A percentile compares a stretch with the other conserved stretches of the same genome.
Conservation (phyloP, 768 basidiomycete genomes). For the Pulveroboletus frians region DNA sequence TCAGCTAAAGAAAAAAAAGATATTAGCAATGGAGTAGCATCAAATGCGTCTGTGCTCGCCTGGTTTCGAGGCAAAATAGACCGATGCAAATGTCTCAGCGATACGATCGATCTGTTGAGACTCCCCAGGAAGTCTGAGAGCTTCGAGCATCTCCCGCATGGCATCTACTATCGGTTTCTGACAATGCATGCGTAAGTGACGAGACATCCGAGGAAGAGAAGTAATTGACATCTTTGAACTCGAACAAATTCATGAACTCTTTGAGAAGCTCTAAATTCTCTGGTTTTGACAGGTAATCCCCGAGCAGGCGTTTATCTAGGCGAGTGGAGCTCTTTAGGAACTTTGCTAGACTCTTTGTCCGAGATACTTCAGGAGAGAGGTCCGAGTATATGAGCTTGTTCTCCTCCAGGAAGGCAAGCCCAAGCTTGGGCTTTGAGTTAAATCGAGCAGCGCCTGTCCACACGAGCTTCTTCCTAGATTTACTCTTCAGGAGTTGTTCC, state of each 20-base stretch:
- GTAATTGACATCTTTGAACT: constrained; percentile 77
- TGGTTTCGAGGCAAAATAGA: constrained; percentile 82
- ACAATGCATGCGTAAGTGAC: constrained; percentile 1
- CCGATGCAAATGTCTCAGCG: constrained; percentile 89
- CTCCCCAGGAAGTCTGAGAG: constrained; percentile 93
- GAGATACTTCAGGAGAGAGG: constrained; percentile 50
- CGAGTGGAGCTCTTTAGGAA: constrained; percentile 82
- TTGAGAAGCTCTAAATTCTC: constrained; percentile 82
- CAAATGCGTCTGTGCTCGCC: constrained; percentile 36
- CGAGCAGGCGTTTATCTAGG: constrained; percentile 88
- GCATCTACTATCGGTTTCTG: constrained; percentile 96
- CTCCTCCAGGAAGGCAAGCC: constrained; percentile 87
- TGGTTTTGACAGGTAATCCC: constrained; percentile 87
- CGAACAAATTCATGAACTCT: constrained; percentile 83
- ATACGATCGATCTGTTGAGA: constrained; percentile 90
- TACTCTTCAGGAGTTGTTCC: constrained; percentile 56
- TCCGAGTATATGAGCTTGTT: constrained; percentile 81
- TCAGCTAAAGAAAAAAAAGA: constrained; percentile 49
- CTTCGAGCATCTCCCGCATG: constrained; percentile 89
- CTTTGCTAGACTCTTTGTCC: constrained; percentile 64
- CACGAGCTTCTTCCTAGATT: constrained; percentile 84
- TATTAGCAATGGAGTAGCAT: constrained; percentile 1
- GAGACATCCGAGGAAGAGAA: neutral
- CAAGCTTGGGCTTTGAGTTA: constrained; percentile 89
- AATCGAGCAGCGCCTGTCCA: constrained; percentile 80